These are phyloP conservation scores for Triglochin maritima DNA, from an alignment of 106 monocot genomes.

Conservation along the genomic window DNA sequence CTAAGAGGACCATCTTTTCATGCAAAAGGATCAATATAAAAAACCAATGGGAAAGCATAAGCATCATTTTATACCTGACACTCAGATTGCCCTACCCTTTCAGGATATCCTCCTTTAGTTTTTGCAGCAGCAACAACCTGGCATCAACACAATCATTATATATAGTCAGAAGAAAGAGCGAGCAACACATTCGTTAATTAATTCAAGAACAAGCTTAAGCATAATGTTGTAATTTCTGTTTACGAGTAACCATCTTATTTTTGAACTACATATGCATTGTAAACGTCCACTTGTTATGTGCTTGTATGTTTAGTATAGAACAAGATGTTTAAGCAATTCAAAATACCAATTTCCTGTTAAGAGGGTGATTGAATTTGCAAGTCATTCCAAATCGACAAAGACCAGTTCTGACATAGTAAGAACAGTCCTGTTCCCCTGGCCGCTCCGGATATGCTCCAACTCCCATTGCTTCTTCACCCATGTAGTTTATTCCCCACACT, in stretches of 20 bases:
- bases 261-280: too few relatives aligned
- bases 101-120: constrained; percentile 1
- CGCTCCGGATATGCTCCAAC: constrained; percentile 40
- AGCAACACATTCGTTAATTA: neutral
- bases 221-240: too few relatives aligned
- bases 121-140: constrained; percentile 6
- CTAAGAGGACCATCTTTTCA: neutral
- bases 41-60: neutral
- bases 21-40: neutral
- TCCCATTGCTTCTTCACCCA: constrained; percentile 19
- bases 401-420: constrained; percentile 58
- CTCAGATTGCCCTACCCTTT: constrained; percentile 4
- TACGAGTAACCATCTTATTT: too few relatives aligned
- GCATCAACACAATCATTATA: neutral
- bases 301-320: neutral
- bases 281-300: too few relatives aligned
- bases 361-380: constrained; percentile 57
- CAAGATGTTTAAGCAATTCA: neutral
- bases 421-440: constrained; percentile 48
- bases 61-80: constrained; percentile 4
- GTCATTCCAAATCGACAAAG: constrained; percentile 53
- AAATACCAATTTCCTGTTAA: constrained; percentile 49
- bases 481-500: constrained; percentile 37
- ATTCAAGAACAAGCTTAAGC: too few relatives aligned
- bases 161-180: neutral